Evolutionary conservation across 139 green algal species (phyloP).

Genomic region (Chlamydomonas schloesseri): DNA sequence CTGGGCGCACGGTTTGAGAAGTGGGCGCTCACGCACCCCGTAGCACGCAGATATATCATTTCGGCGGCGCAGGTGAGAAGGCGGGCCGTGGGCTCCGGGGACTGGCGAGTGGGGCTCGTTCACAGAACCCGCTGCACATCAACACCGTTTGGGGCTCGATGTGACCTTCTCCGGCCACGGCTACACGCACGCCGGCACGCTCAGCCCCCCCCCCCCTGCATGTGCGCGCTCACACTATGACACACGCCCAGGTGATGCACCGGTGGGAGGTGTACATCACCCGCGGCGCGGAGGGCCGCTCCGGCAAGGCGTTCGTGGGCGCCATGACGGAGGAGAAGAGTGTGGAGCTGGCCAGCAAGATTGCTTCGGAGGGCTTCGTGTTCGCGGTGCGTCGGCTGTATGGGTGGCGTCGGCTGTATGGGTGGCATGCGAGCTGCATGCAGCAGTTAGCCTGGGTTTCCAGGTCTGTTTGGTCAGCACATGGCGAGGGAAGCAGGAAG

Average conservation of each 20-base stretch:
- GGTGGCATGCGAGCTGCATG: neutral
- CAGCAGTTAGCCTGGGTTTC: too few species aligned
- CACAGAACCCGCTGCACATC: too few species aligned
- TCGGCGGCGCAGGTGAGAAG: conserved; percentile 48
- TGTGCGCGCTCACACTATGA: too few species aligned
- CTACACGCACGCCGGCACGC: too few species aligned
- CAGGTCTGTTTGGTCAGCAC: too few species aligned
- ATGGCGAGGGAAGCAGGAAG: too few species aligned
- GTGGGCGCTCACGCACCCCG: conserved; percentile 76
- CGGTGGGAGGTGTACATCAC: conserved; percentile 78
- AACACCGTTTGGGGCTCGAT: too few species aligned
- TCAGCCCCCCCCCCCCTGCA: too few species aligned
- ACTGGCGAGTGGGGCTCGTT: too few species aligned
- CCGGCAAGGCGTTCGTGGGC: conserved; percentile 78
- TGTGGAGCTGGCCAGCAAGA: conserved; percentile 82
- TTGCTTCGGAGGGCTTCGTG: conserved; percentile 84
- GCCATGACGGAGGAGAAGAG: conserved; percentile 88
- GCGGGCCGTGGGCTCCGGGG: too few species aligned
- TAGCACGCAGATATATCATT: conserved; percentile 61
- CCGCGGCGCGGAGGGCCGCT: conserved; percentile 80
- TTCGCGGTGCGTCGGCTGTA: conserved; percentile 58
- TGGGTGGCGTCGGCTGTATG: neutral
- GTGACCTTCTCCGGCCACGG: too few species aligned
- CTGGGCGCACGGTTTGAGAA: conserved; percentile 74
- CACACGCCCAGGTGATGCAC: conserved; percentile 75